phyloP scores from a whole-genome alignment of 2,329 filamentous ascomycete species.

The Botrytis porri region DNA sequence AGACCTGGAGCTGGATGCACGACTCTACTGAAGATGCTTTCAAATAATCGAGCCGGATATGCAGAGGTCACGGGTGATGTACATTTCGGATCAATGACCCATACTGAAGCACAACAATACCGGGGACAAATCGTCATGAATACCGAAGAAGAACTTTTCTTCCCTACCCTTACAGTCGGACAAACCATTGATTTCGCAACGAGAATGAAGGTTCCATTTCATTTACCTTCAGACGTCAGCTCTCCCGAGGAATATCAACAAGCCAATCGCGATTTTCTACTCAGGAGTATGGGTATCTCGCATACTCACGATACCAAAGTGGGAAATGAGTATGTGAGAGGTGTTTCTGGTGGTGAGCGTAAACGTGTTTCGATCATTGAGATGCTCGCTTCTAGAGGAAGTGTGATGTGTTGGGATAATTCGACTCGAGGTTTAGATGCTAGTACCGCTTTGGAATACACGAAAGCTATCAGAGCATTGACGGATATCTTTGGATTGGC shows the following conservation, averaged over 20 bases:
- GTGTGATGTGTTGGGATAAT: constrained; percentile 66
- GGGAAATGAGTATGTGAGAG: constrained; percentile 58
- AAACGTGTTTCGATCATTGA: constrained; percentile 62
- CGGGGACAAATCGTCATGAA: constrained; percentile 57
- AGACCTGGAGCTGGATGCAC: constrained; percentile 69
- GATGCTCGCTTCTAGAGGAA: constrained; percentile 34
- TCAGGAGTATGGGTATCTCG: constrained; percentile 45
- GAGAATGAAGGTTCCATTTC: constrained; percentile 51
- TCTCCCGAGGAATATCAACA: constrained; percentile 47
- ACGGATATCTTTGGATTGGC: constrained; percentile 60
- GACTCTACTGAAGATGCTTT: constrained; percentile 65
- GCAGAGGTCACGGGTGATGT: constrained; percentile 57
- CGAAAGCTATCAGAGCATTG: constrained; percentile 59
- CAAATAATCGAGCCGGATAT: constrained; percentile 62
- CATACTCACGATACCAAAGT: constrained; percentile 56
- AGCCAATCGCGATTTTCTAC: constrained; percentile 36
- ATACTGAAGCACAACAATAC: constrained; percentile 46
- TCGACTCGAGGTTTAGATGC: constrained; percentile 64
- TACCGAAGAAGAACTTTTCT: constrained; percentile 51
- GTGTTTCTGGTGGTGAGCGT: constrained; percentile 59
- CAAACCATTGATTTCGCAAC: constrained; percentile 55
- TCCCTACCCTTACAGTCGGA: constrained; percentile 49
- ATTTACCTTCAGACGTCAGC: constrained; percentile 42
- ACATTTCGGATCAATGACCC: constrained; percentile 49
- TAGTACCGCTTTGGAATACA: constrained; percentile 64